These are phyloP conservation scores for Flueggea neowawraea DNA, from an alignment of 441 rosid species.

Conservation along the genomic window DNA sequence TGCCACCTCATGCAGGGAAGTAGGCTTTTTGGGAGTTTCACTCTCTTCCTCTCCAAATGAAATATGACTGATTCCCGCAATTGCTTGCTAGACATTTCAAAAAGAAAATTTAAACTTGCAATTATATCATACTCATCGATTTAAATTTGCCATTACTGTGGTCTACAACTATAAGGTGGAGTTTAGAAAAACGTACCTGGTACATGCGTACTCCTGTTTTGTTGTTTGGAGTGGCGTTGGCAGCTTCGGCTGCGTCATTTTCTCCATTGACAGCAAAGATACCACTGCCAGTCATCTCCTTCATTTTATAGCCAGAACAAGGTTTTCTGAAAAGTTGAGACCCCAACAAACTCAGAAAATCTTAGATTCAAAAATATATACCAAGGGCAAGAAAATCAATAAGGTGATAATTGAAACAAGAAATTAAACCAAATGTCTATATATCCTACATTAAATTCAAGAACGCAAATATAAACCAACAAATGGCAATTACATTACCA, in stretches of 20 bases:
- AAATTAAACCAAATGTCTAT: too few relatives aligned
- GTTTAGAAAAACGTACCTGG: conserved; percentile 43
- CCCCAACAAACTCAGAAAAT: background rate
- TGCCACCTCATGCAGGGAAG: conserved; percentile 69
- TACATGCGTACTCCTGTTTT: conserved; percentile 73
- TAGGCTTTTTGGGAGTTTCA: conserved; percentile 68
- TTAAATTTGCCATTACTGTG: background rate
- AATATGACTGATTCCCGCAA: conserved; percentile 90
- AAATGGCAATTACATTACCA: too few relatives aligned
- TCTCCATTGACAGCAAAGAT: conserved; percentile 69
- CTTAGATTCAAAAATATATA: background rate
- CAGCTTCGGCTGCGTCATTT: conserved; percentile 47
- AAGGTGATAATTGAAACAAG: too few relatives aligned
- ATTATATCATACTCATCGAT: too few relatives aligned
- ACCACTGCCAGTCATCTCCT: conserved; percentile 97
- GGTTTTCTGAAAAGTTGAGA: conserved; percentile 59
- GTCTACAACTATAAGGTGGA: background rate
- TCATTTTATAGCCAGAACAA: conserved; percentile 91
- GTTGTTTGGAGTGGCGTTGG: conserved; percentile 39
- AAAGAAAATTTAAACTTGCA: too few relatives aligned
- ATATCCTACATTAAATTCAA: too few relatives aligned
- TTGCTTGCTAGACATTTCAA: conserved; percentile 51
- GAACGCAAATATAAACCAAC: too few relatives aligned
- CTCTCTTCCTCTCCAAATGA: conserved; percentile 81
- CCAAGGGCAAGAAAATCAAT: background rate